A percentile compares a stretch with the other conserved stretches of the same genome.
These are phyloP conservation scores for Suillus fuscotomentosus DNA, from an alignment of 768 basidiomycete species.

Conservation along the genomic window DNA sequence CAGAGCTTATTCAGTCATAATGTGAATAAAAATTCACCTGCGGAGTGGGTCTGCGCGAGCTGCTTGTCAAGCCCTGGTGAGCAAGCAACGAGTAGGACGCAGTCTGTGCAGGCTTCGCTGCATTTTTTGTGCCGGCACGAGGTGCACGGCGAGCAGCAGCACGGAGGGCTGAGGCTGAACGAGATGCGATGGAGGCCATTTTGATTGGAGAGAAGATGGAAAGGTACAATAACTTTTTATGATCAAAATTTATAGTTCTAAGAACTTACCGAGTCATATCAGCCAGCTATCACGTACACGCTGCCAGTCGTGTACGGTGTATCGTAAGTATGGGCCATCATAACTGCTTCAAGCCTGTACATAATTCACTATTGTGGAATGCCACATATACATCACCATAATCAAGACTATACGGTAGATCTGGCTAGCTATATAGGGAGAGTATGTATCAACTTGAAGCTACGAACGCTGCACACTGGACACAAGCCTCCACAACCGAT, in stretches of 20 bases:
- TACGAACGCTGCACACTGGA: not conserved
- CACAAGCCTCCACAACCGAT: constrained; percentile 51
- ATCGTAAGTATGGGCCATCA: not conserved
- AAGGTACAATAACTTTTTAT: not conserved
- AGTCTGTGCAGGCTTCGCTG: constrained; percentile 42
- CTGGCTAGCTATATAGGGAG: not conserved
- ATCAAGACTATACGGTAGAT: not conserved
- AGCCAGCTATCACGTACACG: not conserved
- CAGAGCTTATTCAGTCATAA: not conserved
- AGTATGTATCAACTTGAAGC: not conserved
- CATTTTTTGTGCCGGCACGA: constrained; percentile 41
- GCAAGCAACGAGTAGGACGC: constrained; percentile 73
- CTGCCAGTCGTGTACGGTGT: not conserved
- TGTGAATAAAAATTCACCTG: constrained; percentile 28
- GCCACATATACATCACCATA: not conserved
- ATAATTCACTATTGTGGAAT: not conserved
- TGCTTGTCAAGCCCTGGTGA: constrained; percentile 34
- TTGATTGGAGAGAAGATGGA: constrained; percentile 25
- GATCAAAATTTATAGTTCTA: constrained; percentile 2
- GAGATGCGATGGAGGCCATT: constrained; percentile 64
- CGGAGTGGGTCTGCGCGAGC: constrained; percentile 31
- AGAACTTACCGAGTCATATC: not conserved
- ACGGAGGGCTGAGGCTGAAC: constrained; percentile 65
- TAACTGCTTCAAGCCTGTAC: not conserved
- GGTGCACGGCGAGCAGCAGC: constrained; percentile 66